Evolutionary conservation across 129 eudicot species (phyloP), one percentile per base, ranked within the genome.

Genomic region (Erigeron canadensis): DNA sequence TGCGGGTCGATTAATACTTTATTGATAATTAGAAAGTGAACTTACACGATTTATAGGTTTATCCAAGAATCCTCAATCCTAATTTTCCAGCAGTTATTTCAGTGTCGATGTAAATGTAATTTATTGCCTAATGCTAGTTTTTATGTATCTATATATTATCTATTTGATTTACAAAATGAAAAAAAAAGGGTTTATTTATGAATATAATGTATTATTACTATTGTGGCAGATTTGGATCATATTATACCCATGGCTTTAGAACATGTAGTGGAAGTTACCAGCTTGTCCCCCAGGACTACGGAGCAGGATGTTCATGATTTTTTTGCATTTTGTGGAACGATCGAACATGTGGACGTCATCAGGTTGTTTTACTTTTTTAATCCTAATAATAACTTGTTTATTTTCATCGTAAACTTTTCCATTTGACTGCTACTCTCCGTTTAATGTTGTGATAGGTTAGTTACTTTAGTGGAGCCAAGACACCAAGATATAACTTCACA

Each of bases 291-390:
- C 22, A 82, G 67, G 54, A 95, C 94, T 15, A 83, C 88, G 11
- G 98, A 92, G 81, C 80, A 87, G 77, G 96, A 92, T 81, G 91
- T 92, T 38, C 65, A 73, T 58, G 88, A 89, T 69, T 92, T 92
- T 79, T 92, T 92, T 79, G 84, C 96, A 34, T 84, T 84, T 63
- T 89, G 98, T 81, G 98, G 98, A 54, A 65, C 84, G 51, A 86
- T 92, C 61, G 95, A 86, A 44, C 91, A 92, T 79, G 81, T 92
- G 16, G 98, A 92, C 34, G 81, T 89, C 47, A 71, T 92, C 83
- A 92, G 98, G 98, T 92, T 57, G 45, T 61, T 80, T 23, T 41
- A 40, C 6, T 38, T 59, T 41, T 12, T 65, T n/a, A 7, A 16
- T 11, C 23, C 21, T 70, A 10, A 48, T 17, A 16, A 7, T 59